Evolutionary conservation across 495 filamentous ascomycete species (phyloP).

Genomic region (Penicillium cosmopolitanum): DNA sequence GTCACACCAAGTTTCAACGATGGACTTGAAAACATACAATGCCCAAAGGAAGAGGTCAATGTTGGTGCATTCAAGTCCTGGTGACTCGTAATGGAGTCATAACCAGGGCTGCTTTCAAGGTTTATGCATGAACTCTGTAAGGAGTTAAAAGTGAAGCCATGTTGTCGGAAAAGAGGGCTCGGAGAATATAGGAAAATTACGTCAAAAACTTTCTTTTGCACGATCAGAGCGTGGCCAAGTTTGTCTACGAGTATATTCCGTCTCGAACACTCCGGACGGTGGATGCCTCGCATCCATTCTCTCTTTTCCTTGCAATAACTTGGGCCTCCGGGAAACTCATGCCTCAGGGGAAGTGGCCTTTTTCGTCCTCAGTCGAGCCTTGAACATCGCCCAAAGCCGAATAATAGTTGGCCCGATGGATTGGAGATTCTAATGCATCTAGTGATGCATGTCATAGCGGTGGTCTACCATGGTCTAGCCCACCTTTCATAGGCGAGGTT

Average conservation of each 20-base stretch:
- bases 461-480: slow-evolving; percentile 13
- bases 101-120: neutral
- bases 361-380: neutral
- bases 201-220: slow-evolving; percentile 4
- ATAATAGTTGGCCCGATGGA: neutral
- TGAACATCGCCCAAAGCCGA: neutral
- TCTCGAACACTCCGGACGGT: neutral
- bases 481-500: neutral
- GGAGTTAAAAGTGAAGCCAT: neutral
- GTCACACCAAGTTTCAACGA: neutral
- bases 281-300: neutral
- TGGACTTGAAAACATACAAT: too few relatives aligned
- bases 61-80: neutral
- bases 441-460: slow-evolving; percentile 1
- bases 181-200: slow-evolving; percentile 15
- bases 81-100: neutral
- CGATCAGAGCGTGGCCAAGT: neutral
- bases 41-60: neutral
- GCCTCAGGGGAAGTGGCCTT: neutral
- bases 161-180: neutral
- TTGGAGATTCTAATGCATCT: neutral
- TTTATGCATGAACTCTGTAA: neutral
- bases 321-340: neutral
- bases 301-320: neutral
- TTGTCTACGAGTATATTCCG: too few relatives aligned